These are phyloP conservation scores for Saccharomyces hybrid DNA, from an alignment of 1,139 yeast genomes.

Conservation along the genomic window DNA sequence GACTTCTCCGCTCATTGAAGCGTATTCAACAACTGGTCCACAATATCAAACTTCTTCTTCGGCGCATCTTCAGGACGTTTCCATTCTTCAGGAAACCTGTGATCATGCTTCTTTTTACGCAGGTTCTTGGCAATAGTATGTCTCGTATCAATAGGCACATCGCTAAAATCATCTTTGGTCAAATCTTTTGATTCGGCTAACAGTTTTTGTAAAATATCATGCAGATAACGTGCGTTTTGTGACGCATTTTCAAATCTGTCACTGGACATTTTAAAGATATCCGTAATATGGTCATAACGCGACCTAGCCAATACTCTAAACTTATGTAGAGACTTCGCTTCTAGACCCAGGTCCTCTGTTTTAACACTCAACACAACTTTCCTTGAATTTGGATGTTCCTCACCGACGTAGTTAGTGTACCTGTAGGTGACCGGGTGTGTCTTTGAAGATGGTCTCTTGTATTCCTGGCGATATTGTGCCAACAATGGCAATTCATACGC, in stretches of 20 bases:
- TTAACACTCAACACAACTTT: constrained; percentile 58
- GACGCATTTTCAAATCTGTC: constrained; percentile 66
- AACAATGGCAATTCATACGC: constrained; percentile 90
- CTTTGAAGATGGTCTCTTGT: constrained; percentile 38
- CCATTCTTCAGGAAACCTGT: constrained; percentile 76
- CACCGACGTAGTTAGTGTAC: constrained; percentile 67
- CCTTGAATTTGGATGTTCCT: constrained; percentile 61
- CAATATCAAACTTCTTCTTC: constrained; percentile 27
- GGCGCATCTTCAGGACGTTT: constrained; percentile 68
- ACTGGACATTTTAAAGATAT: constrained; percentile 53
- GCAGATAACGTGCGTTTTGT: constrained; percentile 73
- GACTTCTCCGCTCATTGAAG: not conserved
- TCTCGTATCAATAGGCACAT: constrained; percentile 76
- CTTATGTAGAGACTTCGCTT: constrained; percentile 54
- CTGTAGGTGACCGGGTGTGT: constrained; percentile 58
- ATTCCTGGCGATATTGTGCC: constrained; percentile 62
- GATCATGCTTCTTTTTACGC: constrained; percentile 37
- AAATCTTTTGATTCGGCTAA: constrained; percentile 58
- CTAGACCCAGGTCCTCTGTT: constrained; percentile 47
- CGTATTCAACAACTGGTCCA: constrained; percentile 7
- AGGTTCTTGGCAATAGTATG: constrained; percentile 46
- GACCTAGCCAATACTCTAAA: constrained; percentile 72
- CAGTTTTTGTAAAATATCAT: constrained; percentile 54
- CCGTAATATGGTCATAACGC: constrained; percentile 58
- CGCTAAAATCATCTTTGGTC: constrained; percentile 52